Conservation (phyloP, 345 rosid genomes). For the Eucalyptus cloeziana region DNA sequence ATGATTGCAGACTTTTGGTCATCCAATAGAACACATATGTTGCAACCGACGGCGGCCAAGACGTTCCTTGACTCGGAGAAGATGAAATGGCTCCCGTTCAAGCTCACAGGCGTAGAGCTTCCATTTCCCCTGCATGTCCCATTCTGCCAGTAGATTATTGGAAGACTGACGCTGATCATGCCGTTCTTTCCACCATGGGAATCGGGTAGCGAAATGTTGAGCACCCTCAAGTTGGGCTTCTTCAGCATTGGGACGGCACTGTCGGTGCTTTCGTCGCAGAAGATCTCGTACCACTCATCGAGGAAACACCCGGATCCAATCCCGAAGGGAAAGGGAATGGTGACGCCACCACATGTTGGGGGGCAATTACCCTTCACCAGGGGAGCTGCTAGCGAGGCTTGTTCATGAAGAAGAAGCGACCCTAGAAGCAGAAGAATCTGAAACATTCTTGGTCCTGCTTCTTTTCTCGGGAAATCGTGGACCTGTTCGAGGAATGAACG, state of each 20-base stretch:
- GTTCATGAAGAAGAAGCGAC: neutral
- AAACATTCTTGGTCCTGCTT: neutral
- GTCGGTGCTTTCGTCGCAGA: neutral
- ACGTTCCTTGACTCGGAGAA: neutral
- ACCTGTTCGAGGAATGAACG: neutral
- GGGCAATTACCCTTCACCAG: neutral
- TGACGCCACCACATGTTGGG: neutral
- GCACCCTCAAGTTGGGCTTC: neutral
- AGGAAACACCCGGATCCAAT: neutral
- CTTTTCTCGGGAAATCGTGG: neutral
- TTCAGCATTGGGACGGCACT: neutral
- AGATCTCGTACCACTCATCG: neutral
- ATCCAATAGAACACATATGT: neutral
- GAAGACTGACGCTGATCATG: neutral
- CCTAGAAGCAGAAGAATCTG: constrained; percentile 32
- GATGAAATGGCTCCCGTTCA: neutral
- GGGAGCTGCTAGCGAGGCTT: neutral
- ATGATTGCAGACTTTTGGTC: neutral
- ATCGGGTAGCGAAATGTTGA: neutral
- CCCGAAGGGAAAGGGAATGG: neutral
- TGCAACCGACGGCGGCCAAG: neutral
- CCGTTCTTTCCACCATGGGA: neutral
- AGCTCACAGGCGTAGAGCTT: neutral
- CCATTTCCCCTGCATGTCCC: neutral
- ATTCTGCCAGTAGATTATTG: neutral